Evolutionary conservation across 495 filamentous ascomycete species (phyloP).

Genomic region (Penicillium alfredii): DNA sequence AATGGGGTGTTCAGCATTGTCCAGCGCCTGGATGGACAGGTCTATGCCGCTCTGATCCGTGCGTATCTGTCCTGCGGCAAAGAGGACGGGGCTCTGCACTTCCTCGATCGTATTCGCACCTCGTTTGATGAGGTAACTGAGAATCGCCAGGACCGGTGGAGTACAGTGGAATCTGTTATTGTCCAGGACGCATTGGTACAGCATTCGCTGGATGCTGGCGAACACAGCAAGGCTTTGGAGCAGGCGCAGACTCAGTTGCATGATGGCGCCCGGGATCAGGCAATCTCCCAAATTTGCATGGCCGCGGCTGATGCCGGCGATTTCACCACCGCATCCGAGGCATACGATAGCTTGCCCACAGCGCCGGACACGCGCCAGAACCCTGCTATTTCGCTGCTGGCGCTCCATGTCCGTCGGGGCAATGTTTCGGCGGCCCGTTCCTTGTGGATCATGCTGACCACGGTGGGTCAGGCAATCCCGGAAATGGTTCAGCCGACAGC

Average conservation of each 20-base stretch:
- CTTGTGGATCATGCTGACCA: slow-evolving; percentile 68
- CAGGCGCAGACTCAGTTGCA: slow-evolving; percentile 52
- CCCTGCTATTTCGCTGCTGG: slow-evolving; percentile 77
- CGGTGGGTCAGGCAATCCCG: slow-evolving; percentile 50
- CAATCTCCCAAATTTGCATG: slow-evolving; percentile 54
- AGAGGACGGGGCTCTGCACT: slow-evolving; percentile 69
- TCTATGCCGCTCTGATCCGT: slow-evolving; percentile 83
- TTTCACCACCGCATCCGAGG: slow-evolving; percentile 59
- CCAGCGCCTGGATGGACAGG: slow-evolving; percentile 68
- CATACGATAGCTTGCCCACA: slow-evolving; percentile 52
- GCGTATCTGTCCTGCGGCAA: slow-evolving; percentile 79
- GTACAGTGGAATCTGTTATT: slow-evolving; percentile 61
- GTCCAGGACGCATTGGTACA: slow-evolving; percentile 68
- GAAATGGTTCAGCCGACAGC: slow-evolving; percentile 77
- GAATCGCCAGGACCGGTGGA: slow-evolving; percentile 42
- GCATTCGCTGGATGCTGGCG: slow-evolving; percentile 55
- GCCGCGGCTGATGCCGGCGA: slow-evolving; percentile 76
- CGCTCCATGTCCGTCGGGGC: slow-evolving; percentile 73
- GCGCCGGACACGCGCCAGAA: slow-evolving; percentile 46
- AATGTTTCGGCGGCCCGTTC: slow-evolving; percentile 67
- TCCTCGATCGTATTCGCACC: slow-evolving; percentile 68
- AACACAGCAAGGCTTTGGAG: slow-evolving; percentile 59
- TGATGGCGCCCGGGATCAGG: slow-evolving; percentile 42
- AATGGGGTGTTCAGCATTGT: slow-evolving; percentile 63
- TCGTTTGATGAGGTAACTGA: slow-evolving; percentile 54